Evolutionary conservation across 1,284 basidiomycete species (phyloP), one percentile per base, ranked within the genome.

Genomic region (Marasmius tenuissimus): DNA sequence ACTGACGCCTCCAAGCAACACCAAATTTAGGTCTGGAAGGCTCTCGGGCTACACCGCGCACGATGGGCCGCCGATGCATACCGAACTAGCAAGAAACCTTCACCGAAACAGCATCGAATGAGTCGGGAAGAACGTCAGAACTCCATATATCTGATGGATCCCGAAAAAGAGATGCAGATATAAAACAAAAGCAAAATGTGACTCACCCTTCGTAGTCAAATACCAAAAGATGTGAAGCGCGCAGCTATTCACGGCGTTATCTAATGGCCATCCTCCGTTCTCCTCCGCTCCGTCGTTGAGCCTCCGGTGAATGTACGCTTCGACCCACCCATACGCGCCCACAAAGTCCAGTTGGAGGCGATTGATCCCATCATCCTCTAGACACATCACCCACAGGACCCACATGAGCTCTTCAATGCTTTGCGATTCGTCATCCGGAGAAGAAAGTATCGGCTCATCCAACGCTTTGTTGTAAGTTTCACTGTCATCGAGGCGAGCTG

Each of bases 361-460:
- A 70, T 94, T 94, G 73, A 83, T 85, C 37, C 89, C 91, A 71
- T 94, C 88, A 76, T 91, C 89, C 69, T 93, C 92, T 7, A 86
- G 74, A 67, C 91, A 71, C 82, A 93, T 86, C 57, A 90, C 69
- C 65, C 86, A 88, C 0, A 83, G 78, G 0, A 76, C 76, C 78
- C 84, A 85, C 10, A 91, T 73, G 65, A 87, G 73, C n/a, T 76
- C 70, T 18, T 73, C 67, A 11, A 82, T 20, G 45, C 45, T 47
- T 20, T 47, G 45, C 45, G 16, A 20, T 47, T 47, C 45, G 20
- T 47, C 45, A 47, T 14, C 8, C 8, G 8, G n/a, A 47, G 16
- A 16, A n/a, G 16, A 20, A n/a, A n/a, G 8, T 16, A n/a, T 16
- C 1, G 45, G 45, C 8, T 47, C 45, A 14, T 42, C 53, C 16